A percentile compares a stretch with the other conserved stretches of the same genome.
Conservation (phyloP, 257 asterid genomes). For the Salvia rosmarinus region DNA sequence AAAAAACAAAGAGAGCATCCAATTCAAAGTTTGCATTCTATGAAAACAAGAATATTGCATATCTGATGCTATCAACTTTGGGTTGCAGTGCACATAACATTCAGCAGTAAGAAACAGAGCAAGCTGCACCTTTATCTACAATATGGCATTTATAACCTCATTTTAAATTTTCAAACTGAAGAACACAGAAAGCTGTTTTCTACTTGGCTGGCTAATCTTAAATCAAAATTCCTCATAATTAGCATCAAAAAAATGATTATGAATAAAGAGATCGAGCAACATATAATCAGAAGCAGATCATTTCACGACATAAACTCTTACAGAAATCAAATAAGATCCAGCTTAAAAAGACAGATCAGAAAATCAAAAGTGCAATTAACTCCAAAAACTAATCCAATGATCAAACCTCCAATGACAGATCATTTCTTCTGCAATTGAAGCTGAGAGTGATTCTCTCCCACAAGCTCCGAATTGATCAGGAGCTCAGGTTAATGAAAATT, state of each 20-base stretch:
- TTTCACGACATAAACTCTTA: too few relatives aligned
- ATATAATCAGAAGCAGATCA: background rate
- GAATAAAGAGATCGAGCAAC: background rate
- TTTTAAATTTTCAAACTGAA: conserved; percentile 14
- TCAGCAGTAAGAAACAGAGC: conserved; percentile 12
- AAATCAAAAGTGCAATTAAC: background rate
- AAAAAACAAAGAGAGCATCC: background rate
- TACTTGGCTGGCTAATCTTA: background rate
- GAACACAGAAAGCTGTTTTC: background rate
- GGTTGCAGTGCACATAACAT: background rate
- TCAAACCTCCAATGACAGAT: background rate
- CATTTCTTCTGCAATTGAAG: conserved; percentile 22
- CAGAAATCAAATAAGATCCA: background rate
- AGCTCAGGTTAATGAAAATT: background rate
- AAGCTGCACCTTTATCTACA: background rate
- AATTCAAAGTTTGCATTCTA: too few relatives aligned
- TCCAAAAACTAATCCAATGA: background rate
- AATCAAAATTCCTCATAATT: background rate
- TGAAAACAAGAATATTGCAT: too few relatives aligned
- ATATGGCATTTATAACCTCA: background rate
- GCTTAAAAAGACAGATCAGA: background rate
- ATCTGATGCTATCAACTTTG: too few relatives aligned
- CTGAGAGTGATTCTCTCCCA: background rate
- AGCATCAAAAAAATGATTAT: background rate
- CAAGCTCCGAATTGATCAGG: background rate